phyloP scores from a whole-genome alignment of 495 filamentous ascomycete species.

The Aspergillus incahuasiensis region DNA sequence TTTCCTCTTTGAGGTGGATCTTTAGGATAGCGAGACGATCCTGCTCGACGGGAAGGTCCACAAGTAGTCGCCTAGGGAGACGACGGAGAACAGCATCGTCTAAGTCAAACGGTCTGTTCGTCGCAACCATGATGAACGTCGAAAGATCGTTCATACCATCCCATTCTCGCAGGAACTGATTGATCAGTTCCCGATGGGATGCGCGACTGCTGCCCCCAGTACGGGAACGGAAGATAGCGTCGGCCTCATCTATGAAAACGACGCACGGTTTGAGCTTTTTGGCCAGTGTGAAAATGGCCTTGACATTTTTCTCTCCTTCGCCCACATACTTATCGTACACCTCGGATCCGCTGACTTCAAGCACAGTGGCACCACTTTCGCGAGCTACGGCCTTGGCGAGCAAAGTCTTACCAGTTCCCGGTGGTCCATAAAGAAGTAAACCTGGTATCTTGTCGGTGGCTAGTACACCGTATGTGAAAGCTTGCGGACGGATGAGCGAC shows the following conservation, averaged over 20 bases:
- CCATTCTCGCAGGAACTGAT: constrained; percentile 98
- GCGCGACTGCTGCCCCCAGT: constrained; percentile 52
- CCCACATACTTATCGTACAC: constrained; percentile 97
- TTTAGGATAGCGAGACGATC: constrained; percentile 76
- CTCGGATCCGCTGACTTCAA: constrained; percentile 68
- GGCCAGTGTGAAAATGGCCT: constrained; percentile 84
- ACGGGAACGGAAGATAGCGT: constrained; percentile 80
- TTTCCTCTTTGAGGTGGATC: constrained; percentile 80
- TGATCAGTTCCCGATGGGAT: constrained; percentile 85
- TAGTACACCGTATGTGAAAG: constrained; percentile 92
- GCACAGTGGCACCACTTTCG: constrained; percentile 81
- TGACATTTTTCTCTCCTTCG: constrained; percentile 94
- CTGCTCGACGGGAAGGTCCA: constrained; percentile 76
- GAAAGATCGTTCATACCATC: constrained; percentile 83
- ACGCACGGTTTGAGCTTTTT: constrained; percentile 90
- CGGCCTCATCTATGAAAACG: constrained; percentile 96
- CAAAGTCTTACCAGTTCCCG: constrained; percentile 92
- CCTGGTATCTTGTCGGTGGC: constrained; percentile 88
- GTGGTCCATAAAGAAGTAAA: constrained; percentile 87
- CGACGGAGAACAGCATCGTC: constrained; percentile 87
- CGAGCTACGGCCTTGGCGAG: constrained; percentile 95
- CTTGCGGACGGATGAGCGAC: constrained; percentile 83
- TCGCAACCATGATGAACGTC: constrained; percentile 99
- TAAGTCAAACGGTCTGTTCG: constrained; percentile 89
- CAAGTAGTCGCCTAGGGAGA: constrained; percentile 76